Evolutionary conservation across 352 stramenopile genomes (phyloP).

Genomic region (Phytophthora multivora): DNA sequence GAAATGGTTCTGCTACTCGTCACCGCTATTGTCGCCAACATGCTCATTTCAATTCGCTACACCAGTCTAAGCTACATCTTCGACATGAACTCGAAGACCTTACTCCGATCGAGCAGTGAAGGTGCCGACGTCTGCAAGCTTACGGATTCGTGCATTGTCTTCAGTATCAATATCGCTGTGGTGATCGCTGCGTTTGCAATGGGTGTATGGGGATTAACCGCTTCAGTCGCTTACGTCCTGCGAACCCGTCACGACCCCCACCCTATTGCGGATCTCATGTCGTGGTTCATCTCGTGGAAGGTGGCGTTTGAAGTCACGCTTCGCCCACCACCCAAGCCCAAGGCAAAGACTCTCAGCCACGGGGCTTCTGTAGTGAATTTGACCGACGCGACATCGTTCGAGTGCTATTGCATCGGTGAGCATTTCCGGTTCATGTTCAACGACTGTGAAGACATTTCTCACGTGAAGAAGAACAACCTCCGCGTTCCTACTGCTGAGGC

Average conservation of each 20-base stretch:
- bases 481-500: conserved; percentile 30
- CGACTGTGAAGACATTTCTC: conserved; percentile 39
- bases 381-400: conserved; percentile 33
- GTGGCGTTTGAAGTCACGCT: conserved; percentile 31
- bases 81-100: conserved; percentile 26
- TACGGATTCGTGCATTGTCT: conserved; percentile 39
- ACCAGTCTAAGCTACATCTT: conserved; percentile 39
- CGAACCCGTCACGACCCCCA: conserved; percentile 32
- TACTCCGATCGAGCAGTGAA: conserved; percentile 18
- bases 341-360: conserved; percentile 23
- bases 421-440: conserved; percentile 41
- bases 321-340: conserved; percentile 25
- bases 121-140: conserved; percentile 36
- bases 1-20: conserved; percentile 41
- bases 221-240: conserved; percentile 26
- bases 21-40: conserved; percentile 30
- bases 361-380: conserved; percentile 25
- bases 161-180: conserved; percentile 34
- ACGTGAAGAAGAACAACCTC: conserved; percentile 30
- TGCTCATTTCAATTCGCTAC: conserved; percentile 33
- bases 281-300: conserved; percentile 34
- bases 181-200: conserved; percentile 35
- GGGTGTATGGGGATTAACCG: conserved; percentile 30
- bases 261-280: conserved; percentile 13
- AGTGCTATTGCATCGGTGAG: conserved; percentile 41